Percentiles rank a stretch among this genome's conserved stretches.
These are phyloP conservation scores for Stropharia rugosoannulata DNA, from an alignment of 768 basidiomycete species.

Conservation along the genomic window DNA sequence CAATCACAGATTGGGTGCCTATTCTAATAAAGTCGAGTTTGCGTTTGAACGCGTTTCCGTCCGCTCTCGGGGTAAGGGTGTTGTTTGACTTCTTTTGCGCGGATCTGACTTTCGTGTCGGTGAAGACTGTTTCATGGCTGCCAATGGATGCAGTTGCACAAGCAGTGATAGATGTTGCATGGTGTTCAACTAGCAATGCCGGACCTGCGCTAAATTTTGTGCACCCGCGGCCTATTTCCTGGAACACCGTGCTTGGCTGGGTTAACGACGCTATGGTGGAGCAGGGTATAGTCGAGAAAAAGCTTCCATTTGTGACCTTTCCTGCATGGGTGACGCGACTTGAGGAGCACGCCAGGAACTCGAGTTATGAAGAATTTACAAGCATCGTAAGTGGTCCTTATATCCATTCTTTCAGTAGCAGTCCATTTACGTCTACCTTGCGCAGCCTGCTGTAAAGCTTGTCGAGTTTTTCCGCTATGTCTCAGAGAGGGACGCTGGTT, in stretches of 20 bases:
- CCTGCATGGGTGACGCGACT: constrained; percentile 28
- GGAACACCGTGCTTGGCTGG: constrained; percentile 19
- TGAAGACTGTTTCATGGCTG: constrained; percentile 33
- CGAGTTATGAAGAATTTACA: constrained; percentile 24
- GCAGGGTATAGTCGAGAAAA: constrained; percentile 8
- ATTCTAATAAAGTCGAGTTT: constrained; percentile 37
- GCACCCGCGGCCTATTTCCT: constrained; percentile 33
- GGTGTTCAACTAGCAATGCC: constrained; percentile 11
- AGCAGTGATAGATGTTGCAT: constrained; percentile 30
- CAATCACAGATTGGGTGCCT: constrained; percentile 38
- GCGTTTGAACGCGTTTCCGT: constrained; percentile 29
- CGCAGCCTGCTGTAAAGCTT: constrained; percentile 33
- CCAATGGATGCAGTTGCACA: constrained; percentile 32
- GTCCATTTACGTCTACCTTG: neutral
- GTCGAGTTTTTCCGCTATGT: constrained; percentile 24
- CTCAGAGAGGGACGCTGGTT: too few species aligned
- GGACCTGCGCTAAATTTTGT: constrained; percentile 33
- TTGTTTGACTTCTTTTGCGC: constrained; percentile 9
- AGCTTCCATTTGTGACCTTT: constrained; percentile 22
- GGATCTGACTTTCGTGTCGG: neutral
- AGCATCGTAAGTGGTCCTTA: constrained; percentile 28
- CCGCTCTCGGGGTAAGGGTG: constrained; percentile 21
- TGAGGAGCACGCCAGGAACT: constrained; percentile 18
- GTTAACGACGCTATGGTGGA: constrained; percentile 19
- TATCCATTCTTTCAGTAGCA: neutral